A percentile compares a stretch with the other conserved stretches of the same genome.
phyloP scores from a whole-genome alignment of 768 basidiomycete species.

The Nidularia pulvinata region DNA sequence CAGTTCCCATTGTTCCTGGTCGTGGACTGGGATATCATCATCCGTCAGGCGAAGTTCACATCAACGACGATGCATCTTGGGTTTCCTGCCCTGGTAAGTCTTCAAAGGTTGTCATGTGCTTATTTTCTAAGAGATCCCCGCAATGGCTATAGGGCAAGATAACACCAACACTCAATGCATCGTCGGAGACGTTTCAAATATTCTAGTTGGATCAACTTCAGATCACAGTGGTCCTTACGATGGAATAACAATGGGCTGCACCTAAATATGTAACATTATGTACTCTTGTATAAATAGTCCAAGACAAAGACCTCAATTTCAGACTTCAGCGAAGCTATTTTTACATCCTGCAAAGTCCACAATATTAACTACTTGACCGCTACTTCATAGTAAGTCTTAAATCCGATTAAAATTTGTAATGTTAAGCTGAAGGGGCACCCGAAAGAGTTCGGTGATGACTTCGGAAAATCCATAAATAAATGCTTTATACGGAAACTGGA shows the following conservation, averaged over 20 bases:
- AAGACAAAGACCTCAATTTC: too few relatives aligned
- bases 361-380: too few relatives aligned
- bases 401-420: too few relatives aligned
- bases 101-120: slow-evolving; percentile 1
- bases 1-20: slow-evolving; percentile 38
- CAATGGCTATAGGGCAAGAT: slow-evolving; percentile 48
- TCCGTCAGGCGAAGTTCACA: slow-evolving; percentile 38
- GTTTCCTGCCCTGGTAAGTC: slow-evolving; percentile 47
- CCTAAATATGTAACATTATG: too few relatives aligned
- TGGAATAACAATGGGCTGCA: slow-evolving; percentile 20
- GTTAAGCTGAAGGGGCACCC: too few relatives aligned
- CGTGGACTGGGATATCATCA: slow-evolving; percentile 43
- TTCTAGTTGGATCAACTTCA: slow-evolving; percentile 36
- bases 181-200: slow-evolving; percentile 49
- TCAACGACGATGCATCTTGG: slow-evolving; percentile 41
- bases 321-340: too few relatives aligned
- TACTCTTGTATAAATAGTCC: too few relatives aligned
- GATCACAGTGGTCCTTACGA: slow-evolving; percentile 51
- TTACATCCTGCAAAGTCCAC: too few relatives aligned
- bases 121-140: slow-evolving; percentile 4
- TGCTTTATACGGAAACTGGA: too few relatives aligned
- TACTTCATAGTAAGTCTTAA: too few relatives aligned
- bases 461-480: too few relatives aligned
- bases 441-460: too few relatives aligned
- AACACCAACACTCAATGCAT: slow-evolving; percentile 51